Conservation (phyloP, 2,329 filamentous ascomycete genomes). For the Ascochyta rabiei region DNA sequence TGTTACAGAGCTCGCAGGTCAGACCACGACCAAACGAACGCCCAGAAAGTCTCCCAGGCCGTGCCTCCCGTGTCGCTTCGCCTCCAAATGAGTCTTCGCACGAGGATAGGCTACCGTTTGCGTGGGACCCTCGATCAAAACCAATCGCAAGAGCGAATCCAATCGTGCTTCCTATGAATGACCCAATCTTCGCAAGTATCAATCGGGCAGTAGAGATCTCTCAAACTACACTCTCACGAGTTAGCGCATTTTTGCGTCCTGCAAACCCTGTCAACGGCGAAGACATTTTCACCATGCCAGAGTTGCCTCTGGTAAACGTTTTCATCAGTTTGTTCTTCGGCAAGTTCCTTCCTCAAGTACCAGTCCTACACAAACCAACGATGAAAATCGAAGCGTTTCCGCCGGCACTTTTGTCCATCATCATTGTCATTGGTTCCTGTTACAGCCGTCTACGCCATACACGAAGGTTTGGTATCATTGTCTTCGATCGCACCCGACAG, state of each 20-base stretch:
- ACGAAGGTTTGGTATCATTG: slow-evolving; percentile 12
- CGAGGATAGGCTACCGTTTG: slow-evolving; percentile 10
- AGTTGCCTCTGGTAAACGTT: slow-evolving; percentile 7
- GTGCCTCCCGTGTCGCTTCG: not conserved
- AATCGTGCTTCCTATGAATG: slow-evolving; percentile 1
- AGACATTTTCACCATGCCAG: slow-evolving; percentile 7
- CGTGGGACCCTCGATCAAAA: slow-evolving; percentile 10
- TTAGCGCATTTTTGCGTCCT: not conserved
- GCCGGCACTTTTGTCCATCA: slow-evolving; percentile 1
- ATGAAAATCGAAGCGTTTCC: slow-evolving; percentile 1
- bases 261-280: not conserved
- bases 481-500: slow-evolving; percentile 6
- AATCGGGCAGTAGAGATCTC: not conserved
- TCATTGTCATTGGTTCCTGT: slow-evolving; percentile 12
- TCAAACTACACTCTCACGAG: not conserved
- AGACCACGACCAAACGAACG: not conserved
- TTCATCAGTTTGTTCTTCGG: slow-evolving; percentile 13
- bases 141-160: slow-evolving; percentile 9
- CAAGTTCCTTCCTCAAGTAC: slow-evolving; percentile 2
- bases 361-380: slow-evolving; percentile 6
- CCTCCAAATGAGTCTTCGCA: slow-evolving; percentile 12
- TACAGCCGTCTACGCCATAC: slow-evolving; percentile 11
- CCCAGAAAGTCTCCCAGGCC: not conserved
- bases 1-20: not conserved
- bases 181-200: slow-evolving; percentile 6